Conservation (phyloP, 345 rosid genomes). For the Sisymbrium altissimum region DNA sequence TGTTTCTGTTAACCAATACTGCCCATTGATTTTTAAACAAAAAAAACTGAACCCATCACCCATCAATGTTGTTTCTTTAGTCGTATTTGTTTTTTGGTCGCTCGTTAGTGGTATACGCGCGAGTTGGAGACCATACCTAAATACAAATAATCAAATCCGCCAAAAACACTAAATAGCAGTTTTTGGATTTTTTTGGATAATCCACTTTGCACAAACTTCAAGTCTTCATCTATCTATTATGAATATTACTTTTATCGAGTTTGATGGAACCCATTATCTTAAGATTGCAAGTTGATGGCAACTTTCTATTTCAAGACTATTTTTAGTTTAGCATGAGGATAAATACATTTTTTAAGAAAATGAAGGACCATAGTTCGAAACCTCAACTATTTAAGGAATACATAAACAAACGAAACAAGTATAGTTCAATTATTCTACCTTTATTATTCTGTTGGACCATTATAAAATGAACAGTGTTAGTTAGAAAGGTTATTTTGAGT, state of each 20-base stretch:
- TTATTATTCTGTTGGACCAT: not conserved
- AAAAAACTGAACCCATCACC: not conserved
- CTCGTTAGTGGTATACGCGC: not conserved
- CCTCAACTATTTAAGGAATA: not conserved
- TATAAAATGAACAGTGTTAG: not conserved
- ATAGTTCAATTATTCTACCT: not conserved
- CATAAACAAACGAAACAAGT: not conserved
- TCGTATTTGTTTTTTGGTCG: not conserved
- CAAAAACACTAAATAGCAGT: slow-evolving; percentile 8
- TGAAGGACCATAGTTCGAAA: not conserved
- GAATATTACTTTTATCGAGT: not conserved
- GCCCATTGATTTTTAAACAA: too few relatives aligned
- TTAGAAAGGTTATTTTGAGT: not conserved
- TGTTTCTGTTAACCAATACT: too few relatives aligned
- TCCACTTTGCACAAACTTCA: slow-evolving; percentile 21
- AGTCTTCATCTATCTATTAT: not conserved
- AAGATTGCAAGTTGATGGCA: not conserved
- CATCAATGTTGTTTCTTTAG: not conserved
- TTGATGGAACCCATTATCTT: not conserved
- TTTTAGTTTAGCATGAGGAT: not conserved
- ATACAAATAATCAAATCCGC: not conserved
- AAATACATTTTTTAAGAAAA: not conserved
- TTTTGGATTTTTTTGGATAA: slow-evolving; percentile 24
- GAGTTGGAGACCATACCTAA: slow-evolving; percentile 6
- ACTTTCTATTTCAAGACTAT: not conserved